These are phyloP conservation scores for Neurospora sp. DNA, from an alignment of 2,329 filamentous ascomycete species.

Conservation along the genomic window DNA sequence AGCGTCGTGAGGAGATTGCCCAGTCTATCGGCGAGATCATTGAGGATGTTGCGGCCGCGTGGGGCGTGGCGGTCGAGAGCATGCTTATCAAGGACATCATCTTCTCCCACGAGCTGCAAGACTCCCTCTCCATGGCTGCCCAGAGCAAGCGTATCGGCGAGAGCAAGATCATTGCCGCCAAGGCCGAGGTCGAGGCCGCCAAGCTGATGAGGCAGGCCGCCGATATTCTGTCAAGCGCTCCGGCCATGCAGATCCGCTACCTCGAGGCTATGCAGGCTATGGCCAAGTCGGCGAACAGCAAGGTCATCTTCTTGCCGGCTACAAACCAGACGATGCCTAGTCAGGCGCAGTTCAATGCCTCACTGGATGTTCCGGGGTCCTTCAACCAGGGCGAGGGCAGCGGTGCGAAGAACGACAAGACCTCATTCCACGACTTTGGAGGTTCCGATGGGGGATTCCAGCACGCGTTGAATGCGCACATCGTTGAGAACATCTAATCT, in stretches of 20 bases:
- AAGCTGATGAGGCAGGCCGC: slow-evolving; percentile 91
- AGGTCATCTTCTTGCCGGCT: slow-evolving; percentile 75
- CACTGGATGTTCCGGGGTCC: slow-evolving; percentile 26
- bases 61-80: slow-evolving; percentile 93
- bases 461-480: slow-evolving; percentile 67
- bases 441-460: slow-evolving; percentile 56
- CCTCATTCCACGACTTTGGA: slow-evolving; percentile 40
- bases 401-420: slow-evolving; percentile 37
- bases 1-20: slow-evolving; percentile 94
- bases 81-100: slow-evolving; percentile 99
- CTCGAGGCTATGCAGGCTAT: slow-evolving; percentile 98
- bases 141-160: slow-evolving; percentile 98
- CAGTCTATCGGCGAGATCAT: slow-evolving; percentile 95
- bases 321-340: slow-evolving; percentile 50
- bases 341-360: slow-evolving; percentile 30
- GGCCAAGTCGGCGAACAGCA: slow-evolving; percentile 85
- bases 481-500: slow-evolving; percentile 76
- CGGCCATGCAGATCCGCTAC: slow-evolving; percentile 97
- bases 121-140: slow-evolving; percentile 94
- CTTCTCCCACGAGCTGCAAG: slow-evolving; percentile 91
- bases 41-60: slow-evolving; percentile 84
- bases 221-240: slow-evolving; percentile 69
- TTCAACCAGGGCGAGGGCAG: slow-evolving; percentile 26
- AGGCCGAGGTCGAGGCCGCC: slow-evolving; percentile 92
- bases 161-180: slow-evolving; percentile 94